Base-by-base conservation (phyloP, 352 stramenopile species). In the Phytophthora aleatoria region DNA sequence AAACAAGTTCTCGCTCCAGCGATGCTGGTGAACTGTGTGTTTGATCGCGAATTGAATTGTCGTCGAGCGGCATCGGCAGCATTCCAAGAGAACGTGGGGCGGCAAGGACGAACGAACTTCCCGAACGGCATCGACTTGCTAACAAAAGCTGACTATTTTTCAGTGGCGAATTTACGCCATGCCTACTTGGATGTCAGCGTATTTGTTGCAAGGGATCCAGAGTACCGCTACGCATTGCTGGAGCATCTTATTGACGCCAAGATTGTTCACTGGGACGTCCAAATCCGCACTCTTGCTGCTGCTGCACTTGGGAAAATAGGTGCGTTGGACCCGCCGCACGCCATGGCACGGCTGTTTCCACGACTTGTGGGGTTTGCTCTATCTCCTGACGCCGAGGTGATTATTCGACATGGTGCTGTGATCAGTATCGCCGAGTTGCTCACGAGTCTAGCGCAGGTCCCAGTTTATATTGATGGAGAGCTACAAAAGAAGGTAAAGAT, bases 41-140 rank as follows among this genome's bases (percentile, higher is more conserved):
- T 99, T 77, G 98, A 99, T 81, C 85, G 97, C 15, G 98, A 99
- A 67, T 84, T 99, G 6, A 99, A 99, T 72, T 99, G 97, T 60
- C 89, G 98, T 31, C 88, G 98, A n/a, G 98, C 98, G 10, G 97
- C 97, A 20, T 98, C 96, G 27, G 98, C 98, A 5, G 97, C 97
- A 0, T 99, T 99, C 71, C 97, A 99, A 74, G 94, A 98, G 61
- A 96, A 89, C 54, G 91, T 98, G 42, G 95, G 95, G 3, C 83
- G 92, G 0, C 90, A 98, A 71, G 90, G 89, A 27, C 74, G 83
- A 1, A 69, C 81, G 1, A 99, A 98, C 60, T 99, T 99, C 75
- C 90, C 94, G 3, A 86, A 99, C 64, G 97, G 98, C 0, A 99
- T 99, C 50, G 92, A 96, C 13, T 90, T 99, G 48, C 81, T 99